Evolutionary conservation across 2,329 filamentous ascomycete species (phyloP), one percentile per base, ranked within the genome.

Genomic region (Nothopassalora personata): DNA sequence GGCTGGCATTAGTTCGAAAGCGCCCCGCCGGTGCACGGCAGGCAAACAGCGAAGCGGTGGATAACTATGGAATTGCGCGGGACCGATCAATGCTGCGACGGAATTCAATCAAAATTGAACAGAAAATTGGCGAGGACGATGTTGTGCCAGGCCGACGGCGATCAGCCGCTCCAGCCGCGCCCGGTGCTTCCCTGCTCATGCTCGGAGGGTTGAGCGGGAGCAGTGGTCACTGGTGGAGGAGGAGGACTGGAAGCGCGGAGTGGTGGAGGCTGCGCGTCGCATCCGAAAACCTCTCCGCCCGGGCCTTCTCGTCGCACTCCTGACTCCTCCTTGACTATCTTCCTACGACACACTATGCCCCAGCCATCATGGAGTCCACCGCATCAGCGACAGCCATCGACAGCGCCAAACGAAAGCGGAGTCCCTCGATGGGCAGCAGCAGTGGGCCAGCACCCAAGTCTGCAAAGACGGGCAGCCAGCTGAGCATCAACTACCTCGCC

Each of bases 401-500:
- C 23, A 23, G 23, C 23, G 23, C 23, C 23, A 80, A 80, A 73
- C 76, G 78, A 64, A 80, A 80, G 66, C 72, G 78, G 54, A 79
- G 76, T 64, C 73, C 72, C 15, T 68, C 69, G 34, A 56, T 58
- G 48, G 66, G 69, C 55, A 36, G 27, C 34, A 31, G 10, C 49
- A 19, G 10, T n/a, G 59, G 56, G 13, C 60, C 64, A n/a, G 50
- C 62, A 46, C 59, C 63, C 11, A 66, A 66, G 53, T 48, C 64
- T 19, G 72, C 79, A 67, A 86, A 84, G 72, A 67, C 58, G 49
- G 79, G 77, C 69, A 83, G 82, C 70, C 83, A 86, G 67, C 76
- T 87, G 48, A 84, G 86, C 72, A 87, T 87, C 75, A 87, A 87
- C 73, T 87, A 87, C 66, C 82, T 87, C 56, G 84, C 83, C 53